Percentiles rank a stretch among this genome's conserved stretches.
These are phyloP conservation scores for Kluyveromyces nonfermentans DNA, from an alignment of 805 yeast genomes.

Conservation along the genomic window DNA sequence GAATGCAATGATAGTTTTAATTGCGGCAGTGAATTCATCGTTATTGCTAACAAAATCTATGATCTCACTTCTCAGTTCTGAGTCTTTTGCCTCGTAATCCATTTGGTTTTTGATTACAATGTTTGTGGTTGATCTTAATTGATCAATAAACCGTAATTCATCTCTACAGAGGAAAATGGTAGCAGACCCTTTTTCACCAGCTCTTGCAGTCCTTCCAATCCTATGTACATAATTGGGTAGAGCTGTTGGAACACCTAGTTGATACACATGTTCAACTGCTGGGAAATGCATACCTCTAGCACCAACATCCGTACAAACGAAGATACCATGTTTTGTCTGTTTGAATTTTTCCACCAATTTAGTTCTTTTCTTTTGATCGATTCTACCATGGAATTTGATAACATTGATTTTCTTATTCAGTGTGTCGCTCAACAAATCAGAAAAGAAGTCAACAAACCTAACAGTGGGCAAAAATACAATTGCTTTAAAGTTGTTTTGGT, in stretches of 20 bases:
- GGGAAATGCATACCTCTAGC: slow-evolving; percentile 97
- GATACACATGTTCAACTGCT: slow-evolving; percentile 75
- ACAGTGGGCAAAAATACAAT: slow-evolving; percentile 79
- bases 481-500: slow-evolving; percentile 53
- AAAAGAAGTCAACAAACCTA: slow-evolving; percentile 51
- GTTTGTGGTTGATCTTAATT: slow-evolving; percentile 41
- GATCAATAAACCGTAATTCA: slow-evolving; percentile 48
- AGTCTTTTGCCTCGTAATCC: slow-evolving; percentile 31
- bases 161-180: slow-evolving; percentile 44
- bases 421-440: slow-evolving; percentile 32
- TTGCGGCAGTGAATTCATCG: slow-evolving; percentile 24
- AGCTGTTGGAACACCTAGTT: slow-evolving; percentile 67
- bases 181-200: slow-evolving; percentile 72
- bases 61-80: slow-evolving; percentile 23
- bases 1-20: slow-evolving; percentile 31
- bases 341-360: slow-evolving; percentile 47
- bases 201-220: slow-evolving; percentile 94
- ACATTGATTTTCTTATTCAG: slow-evolving; percentile 24
- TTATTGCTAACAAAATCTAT: slow-evolving; percentile 16
- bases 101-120: slow-evolving; percentile 41
- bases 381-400: slow-evolving; percentile 58
- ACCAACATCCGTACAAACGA: slow-evolving; percentile 85
- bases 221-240: slow-evolving; percentile 81
- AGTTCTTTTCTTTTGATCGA: slow-evolving; percentile 62
- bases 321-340: slow-evolving; percentile 38